Conservation (phyloP, 768 basidiomycete species). For the Podaxis pistillaris region DNA sequence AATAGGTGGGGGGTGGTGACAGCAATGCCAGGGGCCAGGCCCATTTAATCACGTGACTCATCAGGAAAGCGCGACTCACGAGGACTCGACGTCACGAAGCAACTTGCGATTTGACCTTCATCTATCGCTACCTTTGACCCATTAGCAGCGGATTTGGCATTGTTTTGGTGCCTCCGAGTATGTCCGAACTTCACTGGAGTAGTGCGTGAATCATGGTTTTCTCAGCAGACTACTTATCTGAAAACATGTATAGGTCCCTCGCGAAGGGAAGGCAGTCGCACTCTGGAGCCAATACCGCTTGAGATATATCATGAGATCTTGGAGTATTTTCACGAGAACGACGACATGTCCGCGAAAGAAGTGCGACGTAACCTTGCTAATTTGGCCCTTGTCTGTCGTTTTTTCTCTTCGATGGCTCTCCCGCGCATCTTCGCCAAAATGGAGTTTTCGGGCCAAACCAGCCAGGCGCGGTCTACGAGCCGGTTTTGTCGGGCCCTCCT, state of each 20-base stretch:
- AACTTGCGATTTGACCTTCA: too few relatives aligned
- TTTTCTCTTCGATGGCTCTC: slow-evolving; percentile 37
- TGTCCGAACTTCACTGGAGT: slow-evolving; percentile 4
- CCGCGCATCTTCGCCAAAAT: slow-evolving; percentile 40
- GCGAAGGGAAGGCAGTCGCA: slow-evolving; percentile 12
- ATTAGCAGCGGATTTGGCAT: too few relatives aligned
- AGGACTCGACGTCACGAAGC: too few relatives aligned
- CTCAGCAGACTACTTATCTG: background rate
- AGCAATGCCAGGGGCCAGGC: too few relatives aligned
- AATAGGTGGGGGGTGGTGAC: too few relatives aligned
- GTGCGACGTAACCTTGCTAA: slow-evolving; percentile 22
- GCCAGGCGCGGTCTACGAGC: slow-evolving; percentile 4
- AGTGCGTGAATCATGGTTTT: background rate
- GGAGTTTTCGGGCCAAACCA: slow-evolving; percentile 17
- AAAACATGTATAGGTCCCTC: slow-evolving; percentile 18
- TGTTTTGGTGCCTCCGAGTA: background rate
- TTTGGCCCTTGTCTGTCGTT: slow-evolving; percentile 41
- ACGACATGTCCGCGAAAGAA: slow-evolving; percentile 18
- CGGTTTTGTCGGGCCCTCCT: slow-evolving; percentile 28
- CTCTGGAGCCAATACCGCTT: slow-evolving; percentile 34
- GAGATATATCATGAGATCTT: slow-evolving; percentile 46
- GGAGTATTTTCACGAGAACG: slow-evolving; percentile 25
- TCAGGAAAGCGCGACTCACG: too few relatives aligned
- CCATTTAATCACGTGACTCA: too few relatives aligned
- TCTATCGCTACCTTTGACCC: too few relatives aligned